Base-by-base conservation (phyloP, 108 stramenopile species). In the Mediolabrus comicus region DNA sequence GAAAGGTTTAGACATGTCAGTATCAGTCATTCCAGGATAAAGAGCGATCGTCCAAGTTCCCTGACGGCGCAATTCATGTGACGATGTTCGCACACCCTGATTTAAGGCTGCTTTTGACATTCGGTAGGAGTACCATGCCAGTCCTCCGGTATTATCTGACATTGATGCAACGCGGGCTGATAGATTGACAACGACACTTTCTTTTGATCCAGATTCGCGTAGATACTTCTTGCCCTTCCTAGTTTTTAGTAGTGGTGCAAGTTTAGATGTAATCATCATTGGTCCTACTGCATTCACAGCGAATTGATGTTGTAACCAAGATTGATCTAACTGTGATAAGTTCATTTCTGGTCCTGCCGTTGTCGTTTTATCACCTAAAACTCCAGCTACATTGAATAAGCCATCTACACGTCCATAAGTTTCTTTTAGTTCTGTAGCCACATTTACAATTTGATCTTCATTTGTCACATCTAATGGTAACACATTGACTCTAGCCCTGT, bases 1-100 rank as follows among this genome's bases (percentile, higher is more conserved):
- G 57, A 89, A 89, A 8, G 89, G 89, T 49, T 67, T 28, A 56
- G 82, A 84, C 61, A 90, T 81, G 57, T 79, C 86, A 10, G 89
- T 90, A 52, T 86, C 83, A 12, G 87, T 88, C 26, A 88, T 89
- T 9, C 89, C 89, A 9, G 89, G 89, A 46, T 90, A 88, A n/a
- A 88, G 69, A 6, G 81, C 71, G 9, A 87, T 53, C 29, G 74
- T 65, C 72, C 84, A 83, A 46, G 77, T 80, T 3, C 83, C 62
- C 8, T 73, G 62, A 9, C 89, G 55, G 9, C 35, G 73, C 63
- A 90, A 57, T 53, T 90, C 89, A 34, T 87, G 77, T 4, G 84
- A 73, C 4, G 74, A 43, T 25, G 82, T 61, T 52, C 82, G 67
- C 24, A 84, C 84, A 11, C 83, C 73, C 57, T 62, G 55, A 61